Evolutionary conservation across 164 flowering plant species (phyloP).

Genomic region (Nymphaea colorata): DNA sequence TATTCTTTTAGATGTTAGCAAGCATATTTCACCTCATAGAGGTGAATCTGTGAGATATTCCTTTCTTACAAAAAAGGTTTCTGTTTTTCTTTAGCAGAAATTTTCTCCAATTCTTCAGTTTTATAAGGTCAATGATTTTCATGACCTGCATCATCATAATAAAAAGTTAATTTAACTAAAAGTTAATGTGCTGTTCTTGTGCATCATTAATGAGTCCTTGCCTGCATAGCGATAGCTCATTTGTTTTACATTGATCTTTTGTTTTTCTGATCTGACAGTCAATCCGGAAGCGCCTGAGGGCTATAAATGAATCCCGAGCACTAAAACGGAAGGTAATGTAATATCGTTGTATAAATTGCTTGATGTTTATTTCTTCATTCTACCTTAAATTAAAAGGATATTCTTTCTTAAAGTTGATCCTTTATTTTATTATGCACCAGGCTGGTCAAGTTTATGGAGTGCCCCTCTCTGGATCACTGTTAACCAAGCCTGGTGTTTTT

Average conservation of each 20-base stretch:
- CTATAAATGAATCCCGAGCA: slow-evolving; percentile 93
- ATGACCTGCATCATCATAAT: too few species aligned
- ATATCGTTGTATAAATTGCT: slow-evolving; percentile 4
- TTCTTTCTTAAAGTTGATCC: background rate
- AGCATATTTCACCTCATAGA: too few species aligned
- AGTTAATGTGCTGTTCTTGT: background rate
- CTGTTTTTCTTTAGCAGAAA: too few species aligned
- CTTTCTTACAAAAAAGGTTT: too few species aligned
- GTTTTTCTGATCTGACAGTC: slow-evolving; percentile 35
- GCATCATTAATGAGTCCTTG: background rate
- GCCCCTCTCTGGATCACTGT: slow-evolving; percentile 65
- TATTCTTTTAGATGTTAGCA: too few species aligned
- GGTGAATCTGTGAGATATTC: too few species aligned
- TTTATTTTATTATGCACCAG: slow-evolving; percentile 27
- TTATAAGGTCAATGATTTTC: too few species aligned
- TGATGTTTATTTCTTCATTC: background rate
- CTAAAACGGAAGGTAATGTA: slow-evolving; percentile 83
- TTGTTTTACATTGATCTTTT: background rate
- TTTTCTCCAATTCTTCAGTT: too few species aligned
- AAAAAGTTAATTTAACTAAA: too few species aligned
- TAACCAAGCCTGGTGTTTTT: slow-evolving; percentile 62
- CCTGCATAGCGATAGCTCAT: background rate
- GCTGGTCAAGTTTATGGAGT: slow-evolving; percentile 99
- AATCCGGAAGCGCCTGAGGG: slow-evolving; percentile 70
- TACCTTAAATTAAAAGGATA: background rate